phyloP scores from a whole-genome alignment of 106 monocot genomes.

The Alisma plantagoaquatica region DNA sequence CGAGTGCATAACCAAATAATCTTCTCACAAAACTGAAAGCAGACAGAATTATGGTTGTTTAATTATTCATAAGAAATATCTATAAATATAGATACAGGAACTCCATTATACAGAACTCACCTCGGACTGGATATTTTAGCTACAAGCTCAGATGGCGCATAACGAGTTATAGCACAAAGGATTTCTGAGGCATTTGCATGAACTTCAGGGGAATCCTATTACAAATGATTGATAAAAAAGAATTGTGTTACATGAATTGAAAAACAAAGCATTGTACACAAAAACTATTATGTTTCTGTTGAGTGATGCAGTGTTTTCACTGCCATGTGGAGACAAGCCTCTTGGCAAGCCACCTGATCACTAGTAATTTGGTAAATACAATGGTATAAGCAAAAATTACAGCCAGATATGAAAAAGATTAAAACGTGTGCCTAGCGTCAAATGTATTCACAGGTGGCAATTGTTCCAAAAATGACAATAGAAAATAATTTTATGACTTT shows the following conservation, averaged over 20 bases:
- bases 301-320: too few species aligned
- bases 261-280: too few species aligned
- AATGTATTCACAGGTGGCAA: too few species aligned
- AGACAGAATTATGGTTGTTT: background rate
- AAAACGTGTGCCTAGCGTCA: too few species aligned
- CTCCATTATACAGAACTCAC: constrained; percentile 6
- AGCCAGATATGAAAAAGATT: too few species aligned
- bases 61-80: background rate
- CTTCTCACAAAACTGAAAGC: constrained; percentile 74
- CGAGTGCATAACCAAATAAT: constrained; percentile 66
- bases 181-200: constrained; percentile 89
- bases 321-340: too few species aligned
- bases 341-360: background rate
- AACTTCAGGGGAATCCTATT: constrained; percentile 80
- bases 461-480: too few species aligned
- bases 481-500: too few species aligned
- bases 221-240: background rate
- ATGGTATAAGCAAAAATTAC: background rate
- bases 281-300: too few species aligned
- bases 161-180: constrained; percentile 76
- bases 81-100: background rate
- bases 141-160: constrained; percentile 70
- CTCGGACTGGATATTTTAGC: constrained; percentile 77
- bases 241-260: background rate
- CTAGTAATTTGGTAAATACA: background rate